These are phyloP conservation scores for Exserohilum turcica DNA, from an alignment of 2,329 filamentous ascomycete genomes.

Conservation along the genomic window DNA sequence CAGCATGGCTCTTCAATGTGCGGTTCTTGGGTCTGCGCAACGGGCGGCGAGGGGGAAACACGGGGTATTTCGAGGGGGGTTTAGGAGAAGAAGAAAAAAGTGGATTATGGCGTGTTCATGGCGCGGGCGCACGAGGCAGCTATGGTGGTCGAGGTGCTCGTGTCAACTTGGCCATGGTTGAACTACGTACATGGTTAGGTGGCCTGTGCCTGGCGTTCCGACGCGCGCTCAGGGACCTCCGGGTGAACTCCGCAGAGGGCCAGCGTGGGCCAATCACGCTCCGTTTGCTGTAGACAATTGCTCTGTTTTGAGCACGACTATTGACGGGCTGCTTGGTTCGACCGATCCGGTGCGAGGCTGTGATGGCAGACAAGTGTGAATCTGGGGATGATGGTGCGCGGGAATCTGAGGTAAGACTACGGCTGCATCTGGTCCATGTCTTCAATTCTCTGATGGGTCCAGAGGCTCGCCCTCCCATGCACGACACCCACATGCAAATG, in stretches of 20 bases:
- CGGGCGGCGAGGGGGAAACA: too few species aligned
- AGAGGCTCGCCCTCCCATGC: conserved; percentile 4
- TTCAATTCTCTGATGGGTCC: not conserved
- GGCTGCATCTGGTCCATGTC: not conserved
- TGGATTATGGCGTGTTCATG: not conserved
- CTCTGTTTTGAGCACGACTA: not conserved
- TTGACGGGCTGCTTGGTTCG: too few species aligned
- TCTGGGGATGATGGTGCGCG: not conserved
- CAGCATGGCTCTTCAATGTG: not conserved
- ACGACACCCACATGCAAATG: conserved; percentile 4
- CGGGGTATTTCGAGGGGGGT: too few species aligned
- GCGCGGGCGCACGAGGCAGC: conserved; percentile 3
- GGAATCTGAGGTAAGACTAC: not conserved
- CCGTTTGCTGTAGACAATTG: too few species aligned
- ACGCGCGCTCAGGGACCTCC: conserved; percentile 6
- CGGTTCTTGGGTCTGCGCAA: too few species aligned
- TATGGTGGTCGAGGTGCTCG: conserved; percentile 7
- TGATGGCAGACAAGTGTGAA: too few species aligned
- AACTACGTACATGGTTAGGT: conserved; percentile 3
- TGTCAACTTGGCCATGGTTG: conserved; percentile 14
- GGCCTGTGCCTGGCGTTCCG: conserved; percentile 9
- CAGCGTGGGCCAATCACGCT: not conserved
- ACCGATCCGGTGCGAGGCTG: not conserved
- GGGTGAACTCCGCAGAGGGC: conserved; percentile 7
- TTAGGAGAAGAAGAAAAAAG: not conserved